These are phyloP conservation scores for Solanum stenotomum DNA, from an alignment of 257 asterid genomes.

Conservation along the genomic window DNA sequence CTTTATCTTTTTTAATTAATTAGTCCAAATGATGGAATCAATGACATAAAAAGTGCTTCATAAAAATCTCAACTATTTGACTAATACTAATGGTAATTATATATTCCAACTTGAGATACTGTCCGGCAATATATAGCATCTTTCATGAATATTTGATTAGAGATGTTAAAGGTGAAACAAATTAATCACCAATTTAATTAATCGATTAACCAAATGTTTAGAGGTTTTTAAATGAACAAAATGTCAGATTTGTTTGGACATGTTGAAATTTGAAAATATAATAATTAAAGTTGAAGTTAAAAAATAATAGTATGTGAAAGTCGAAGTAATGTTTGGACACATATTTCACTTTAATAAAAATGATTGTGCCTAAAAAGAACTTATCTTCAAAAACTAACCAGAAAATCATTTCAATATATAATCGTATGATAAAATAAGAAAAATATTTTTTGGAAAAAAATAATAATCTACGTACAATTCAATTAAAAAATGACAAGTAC, in stretches of 20 bases:
- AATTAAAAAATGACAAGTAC: not conserved
- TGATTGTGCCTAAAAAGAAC: not conserved
- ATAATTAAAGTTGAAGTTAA: not conserved
- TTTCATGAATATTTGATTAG: not conserved
- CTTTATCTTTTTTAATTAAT: slow-evolving; percentile 12
- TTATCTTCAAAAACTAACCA: not conserved
- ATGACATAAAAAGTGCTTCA: not conserved
- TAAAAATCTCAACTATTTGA: not conserved
- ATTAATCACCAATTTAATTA: not conserved
- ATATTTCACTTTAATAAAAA: not conserved
- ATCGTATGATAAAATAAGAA: not conserved
- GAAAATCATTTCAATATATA: not conserved
- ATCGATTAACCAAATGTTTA: not conserved
- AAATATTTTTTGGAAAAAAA: not conserved
- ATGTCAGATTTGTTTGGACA: not conserved
- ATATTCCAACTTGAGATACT: not conserved
- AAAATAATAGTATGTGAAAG: not conserved
- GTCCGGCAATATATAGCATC: not conserved
- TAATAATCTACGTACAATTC: not conserved
- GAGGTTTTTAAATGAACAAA: not conserved
- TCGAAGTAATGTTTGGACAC: not conserved
- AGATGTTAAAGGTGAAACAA: not conserved
- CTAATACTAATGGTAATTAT: not conserved
- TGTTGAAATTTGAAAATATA: not conserved
- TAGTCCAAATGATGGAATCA: not conserved